Evolutionary conservation across 2,329 filamentous ascomycete species (phyloP).

Genomic region (Aspergillus niger): DNA sequence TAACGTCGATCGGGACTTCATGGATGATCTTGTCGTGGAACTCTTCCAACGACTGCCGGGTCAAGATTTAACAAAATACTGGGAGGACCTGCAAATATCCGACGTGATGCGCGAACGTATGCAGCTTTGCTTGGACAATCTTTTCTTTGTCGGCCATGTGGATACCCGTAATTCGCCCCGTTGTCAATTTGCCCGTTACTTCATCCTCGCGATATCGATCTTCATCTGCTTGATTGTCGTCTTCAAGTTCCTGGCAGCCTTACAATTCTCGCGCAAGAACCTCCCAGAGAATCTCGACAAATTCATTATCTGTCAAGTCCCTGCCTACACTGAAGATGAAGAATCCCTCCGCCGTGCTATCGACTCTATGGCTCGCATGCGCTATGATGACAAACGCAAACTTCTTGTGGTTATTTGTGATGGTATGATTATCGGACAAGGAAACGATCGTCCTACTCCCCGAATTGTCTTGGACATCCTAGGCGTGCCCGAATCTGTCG

Average conservation of each 20-base stretch:
- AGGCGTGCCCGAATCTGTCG: conserved; percentile 87
- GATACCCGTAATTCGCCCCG: conserved; percentile 85
- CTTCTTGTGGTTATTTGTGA: conserved; percentile 95
- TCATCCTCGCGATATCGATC: conserved; percentile 81
- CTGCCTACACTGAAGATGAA: conserved; percentile 97
- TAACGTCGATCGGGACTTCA: conserved; percentile 69
- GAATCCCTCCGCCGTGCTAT: conserved; percentile 96
- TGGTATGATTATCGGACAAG: conserved; percentile 99
- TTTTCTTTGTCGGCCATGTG: conserved; percentile 90
- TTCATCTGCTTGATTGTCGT: conserved; percentile 78
- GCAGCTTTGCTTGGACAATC: conserved; percentile 82
- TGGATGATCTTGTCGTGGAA: conserved; percentile 71
- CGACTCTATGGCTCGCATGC: conserved; percentile 92
- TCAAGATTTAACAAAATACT: conserved; percentile 78
- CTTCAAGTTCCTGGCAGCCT: conserved; percentile 95
- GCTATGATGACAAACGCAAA: conserved; percentile 98
- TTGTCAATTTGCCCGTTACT: conserved; percentile 86
- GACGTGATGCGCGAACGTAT: conserved; percentile 63
- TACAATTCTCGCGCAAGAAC: conserved; percentile 91
- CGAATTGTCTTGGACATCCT: conserved; percentile 96
- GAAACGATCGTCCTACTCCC: conserved; percentile 93
- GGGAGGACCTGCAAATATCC: conserved; percentile 68
- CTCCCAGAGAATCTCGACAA: conserved; percentile 96
- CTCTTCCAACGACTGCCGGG: conserved; percentile 79
- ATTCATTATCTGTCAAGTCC: conserved; percentile 96